phyloP scores from a whole-genome alignment of 2,329 filamentous ascomycete species.

The Alternaria sp. region DNA sequence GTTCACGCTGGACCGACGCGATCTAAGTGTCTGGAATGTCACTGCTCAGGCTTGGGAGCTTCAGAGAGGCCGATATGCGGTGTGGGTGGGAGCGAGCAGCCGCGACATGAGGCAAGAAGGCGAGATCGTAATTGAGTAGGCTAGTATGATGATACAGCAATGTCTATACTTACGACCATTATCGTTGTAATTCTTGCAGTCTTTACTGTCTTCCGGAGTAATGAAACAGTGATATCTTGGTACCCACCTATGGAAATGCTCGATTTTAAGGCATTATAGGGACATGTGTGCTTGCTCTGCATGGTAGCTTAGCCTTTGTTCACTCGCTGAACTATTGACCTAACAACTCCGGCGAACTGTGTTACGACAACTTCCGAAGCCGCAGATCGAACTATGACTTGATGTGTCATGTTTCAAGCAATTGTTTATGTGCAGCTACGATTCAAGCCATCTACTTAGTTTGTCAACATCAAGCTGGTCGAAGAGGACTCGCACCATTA shows the following conservation, averaged over 20 bases:
- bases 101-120: slow-evolving; percentile 37
- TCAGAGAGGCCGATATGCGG: slow-evolving; percentile 31
- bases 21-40: slow-evolving; percentile 85
- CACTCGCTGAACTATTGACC: neutral
- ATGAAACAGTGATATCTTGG: neutral
- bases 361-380: neutral
- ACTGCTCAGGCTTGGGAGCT: slow-evolving; percentile 76
- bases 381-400: neutral
- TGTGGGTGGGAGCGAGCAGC: slow-evolving; percentile 47
- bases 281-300: neutral
- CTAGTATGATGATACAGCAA: neutral
- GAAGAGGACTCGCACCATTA: neutral
- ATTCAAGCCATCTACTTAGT: neutral
- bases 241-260: neutral
- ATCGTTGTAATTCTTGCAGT: neutral
- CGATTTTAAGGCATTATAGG: neutral
- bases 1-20: slow-evolving; percentile 73
- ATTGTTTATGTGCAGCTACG: neutral
- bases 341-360: neutral
- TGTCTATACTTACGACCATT: neutral
- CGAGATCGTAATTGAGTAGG: slow-evolving; percentile 13
- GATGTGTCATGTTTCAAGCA: neutral
- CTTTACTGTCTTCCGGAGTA: neutral
- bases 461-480: neutral
- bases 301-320: neutral